Evolutionary conservation across 768 basidiomycete genomes (phyloP), one percentile per base, ranked within the genome.

Genomic region (Leccinum ochraceum): DNA sequence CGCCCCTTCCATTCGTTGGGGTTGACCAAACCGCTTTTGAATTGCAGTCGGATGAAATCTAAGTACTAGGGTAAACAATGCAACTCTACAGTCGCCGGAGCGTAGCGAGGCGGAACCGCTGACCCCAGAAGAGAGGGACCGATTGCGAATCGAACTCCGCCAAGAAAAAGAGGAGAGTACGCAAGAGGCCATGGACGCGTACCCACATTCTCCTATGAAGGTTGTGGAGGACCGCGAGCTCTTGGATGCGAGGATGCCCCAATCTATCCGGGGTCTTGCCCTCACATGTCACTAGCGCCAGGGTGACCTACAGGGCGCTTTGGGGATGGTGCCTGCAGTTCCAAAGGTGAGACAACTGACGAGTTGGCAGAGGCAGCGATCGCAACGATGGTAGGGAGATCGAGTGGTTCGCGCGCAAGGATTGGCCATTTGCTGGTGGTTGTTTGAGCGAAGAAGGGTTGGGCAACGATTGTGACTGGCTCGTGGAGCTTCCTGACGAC

Each of bases 181-280:
- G 2, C 86, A 86, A 67, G 85, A 86, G 68, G 58, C 82, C 13
- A 66, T 80, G 69, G 75, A 77, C 13, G 17, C 64, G 16, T 49
- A 60, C 59, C 62, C 50, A 55, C 68, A 14, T 1, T 46, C 49
- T 20, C 58, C 56, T 24, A 57, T 4, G 32, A 34, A 10, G 32
- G 32, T 55, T 50, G 50, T 20, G 24, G 28, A 51, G n/a, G 55
- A 49, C 10, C 17, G 37, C 7, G 30, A 54, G 9, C 17, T 22
- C 22, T 4, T 62, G 46, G 60, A 67, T 59, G 58, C 42, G 24
- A 60, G 62, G 22, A 68, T 69, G 50, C 44, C 53, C 36, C 28
- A 30, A 30, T 30, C 28, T 30, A 30, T 30, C 28, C 28, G 28
- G 28, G 28, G 28, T 30, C 28, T 8, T 30, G 28, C 28, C 28